Base-by-base conservation (phyloP, 2,329 filamentous ascomycete genomes). In the Allantophomopsis lycopodina region DNA sequence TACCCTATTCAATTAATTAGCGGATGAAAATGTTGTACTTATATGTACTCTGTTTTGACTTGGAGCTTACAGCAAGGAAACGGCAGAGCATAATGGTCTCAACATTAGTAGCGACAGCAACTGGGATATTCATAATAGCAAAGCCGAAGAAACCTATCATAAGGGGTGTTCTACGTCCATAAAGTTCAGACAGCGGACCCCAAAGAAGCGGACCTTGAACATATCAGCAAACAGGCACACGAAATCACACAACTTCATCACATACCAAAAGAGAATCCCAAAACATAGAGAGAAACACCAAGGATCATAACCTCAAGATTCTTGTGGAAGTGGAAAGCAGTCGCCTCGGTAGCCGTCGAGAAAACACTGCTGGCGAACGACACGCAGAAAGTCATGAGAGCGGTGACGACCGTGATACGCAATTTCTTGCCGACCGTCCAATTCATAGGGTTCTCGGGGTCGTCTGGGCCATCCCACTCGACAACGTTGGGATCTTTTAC, bases 331-430 rank as follows among this genome's bases (percentile, higher is more conserved):
- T 44, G 42, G 12, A 28, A 14, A 41, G 52, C 42, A 17, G 61
- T 56, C 37, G 61, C 80, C 14, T 52, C 56, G 7, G 60, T 50
- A 40, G 58, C 58, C 35, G 60, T 55, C 5, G 55, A 55, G 42
- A 60, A 61, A 3, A 54, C 58, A 0, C 58, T 61, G 38, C 76
- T 83, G 14, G 68, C 21, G 21, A 47, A 46, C 0, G 80, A 78
- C 35, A 84, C 79, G 36, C 80, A 76, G 52, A 84, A 83, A 50
- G 78, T 83, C 2, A 77, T 81, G 17, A 73, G 47, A 2, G 85
- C 80, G 0, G 89, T 83, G 20, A 83, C 74, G 76, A 89, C 83
- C 31, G 85, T 91, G 54, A 74, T 79, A 53, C 77, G 81, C 82
- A 83, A 87, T 61, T 87, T 89, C 57, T 65, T 78, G 1, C 60